Evolutionary conservation across 2,329 filamentous ascomycete genomes (phyloP).

Genomic region (Aureobasidium sp.): DNA sequence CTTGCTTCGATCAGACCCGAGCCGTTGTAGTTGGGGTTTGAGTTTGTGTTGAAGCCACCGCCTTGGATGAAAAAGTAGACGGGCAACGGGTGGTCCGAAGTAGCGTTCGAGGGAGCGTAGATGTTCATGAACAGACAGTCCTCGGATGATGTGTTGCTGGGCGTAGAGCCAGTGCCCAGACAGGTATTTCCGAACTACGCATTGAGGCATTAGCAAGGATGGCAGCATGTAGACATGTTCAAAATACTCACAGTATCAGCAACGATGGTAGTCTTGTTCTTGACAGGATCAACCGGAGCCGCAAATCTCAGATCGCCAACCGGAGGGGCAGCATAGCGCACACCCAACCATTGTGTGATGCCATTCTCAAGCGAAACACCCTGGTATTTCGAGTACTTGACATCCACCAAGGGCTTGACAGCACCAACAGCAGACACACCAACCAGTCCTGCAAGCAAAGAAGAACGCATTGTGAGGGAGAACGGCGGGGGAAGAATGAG

Average conservation of each 20-base stretch:
- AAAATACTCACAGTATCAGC: constrained; percentile 43
- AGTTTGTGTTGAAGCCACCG: constrained; percentile 39
- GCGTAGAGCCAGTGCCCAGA: constrained; percentile 21
- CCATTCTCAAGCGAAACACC: constrained; percentile 48
- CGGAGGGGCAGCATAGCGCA: constrained; percentile 65
- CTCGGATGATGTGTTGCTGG: constrained; percentile 39
- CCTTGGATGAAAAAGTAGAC: constrained; percentile 53
- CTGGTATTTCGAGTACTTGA: constrained; percentile 58
- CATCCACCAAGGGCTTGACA: constrained; percentile 43
- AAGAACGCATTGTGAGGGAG: background rate
- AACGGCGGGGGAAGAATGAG: background rate
- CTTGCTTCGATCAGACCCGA: constrained; percentile 52
- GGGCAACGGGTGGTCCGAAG: constrained; percentile 45
- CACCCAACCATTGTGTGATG: constrained; percentile 62
- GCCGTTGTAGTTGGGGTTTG: constrained; percentile 47
- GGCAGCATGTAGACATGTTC: background rate
- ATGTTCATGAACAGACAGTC: constrained; percentile 64
- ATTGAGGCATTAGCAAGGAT: background rate
- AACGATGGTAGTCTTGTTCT: constrained; percentile 37
- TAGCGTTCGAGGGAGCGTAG: constrained; percentile 49
- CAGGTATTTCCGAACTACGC: constrained; percentile 30
- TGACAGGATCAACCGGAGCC: constrained; percentile 54
- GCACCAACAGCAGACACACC: constrained; percentile 18
- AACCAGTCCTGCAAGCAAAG: background rate
- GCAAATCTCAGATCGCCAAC: constrained; percentile 56